These are phyloP conservation scores for Ramaria rubella DNA, from an alignment of 768 basidiomycete genomes.

Conservation along the genomic window DNA sequence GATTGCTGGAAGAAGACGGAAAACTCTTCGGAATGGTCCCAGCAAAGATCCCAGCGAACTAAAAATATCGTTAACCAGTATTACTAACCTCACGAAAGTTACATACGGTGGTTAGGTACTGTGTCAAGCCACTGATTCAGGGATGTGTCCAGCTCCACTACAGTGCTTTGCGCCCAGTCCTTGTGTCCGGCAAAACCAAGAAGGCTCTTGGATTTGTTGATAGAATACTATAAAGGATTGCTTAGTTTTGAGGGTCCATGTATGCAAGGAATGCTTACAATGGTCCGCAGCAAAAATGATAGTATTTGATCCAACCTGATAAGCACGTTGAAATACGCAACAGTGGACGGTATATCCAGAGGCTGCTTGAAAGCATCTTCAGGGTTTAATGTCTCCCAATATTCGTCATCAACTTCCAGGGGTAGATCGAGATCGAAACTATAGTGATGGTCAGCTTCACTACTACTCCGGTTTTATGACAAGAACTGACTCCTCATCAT, in stretches of 20 bases:
- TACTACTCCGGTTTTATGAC: slow-evolving; percentile 21
- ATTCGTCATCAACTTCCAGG: slow-evolving; percentile 75
- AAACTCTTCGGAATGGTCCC: slow-evolving; percentile 39
- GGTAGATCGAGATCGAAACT: slow-evolving; percentile 71
- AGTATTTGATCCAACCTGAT: slow-evolving; percentile 56
- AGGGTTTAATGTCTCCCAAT: slow-evolving; percentile 59
- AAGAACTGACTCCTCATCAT: slow-evolving; percentile 62
- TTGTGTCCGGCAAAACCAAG: slow-evolving; percentile 43
- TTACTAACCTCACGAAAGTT: no score
- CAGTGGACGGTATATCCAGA: slow-evolving; percentile 42
- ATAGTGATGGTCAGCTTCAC: slow-evolving; percentile 13
- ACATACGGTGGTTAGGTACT: slow-evolving; percentile 53
- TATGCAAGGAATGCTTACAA: slow-evolving; percentile 35
- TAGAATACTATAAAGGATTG: slow-evolving; percentile 50
- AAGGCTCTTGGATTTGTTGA: slow-evolving; percentile 54
- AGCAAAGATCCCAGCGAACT: slow-evolving; percentile 39
- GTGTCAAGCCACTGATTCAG: slow-evolving; percentile 67
- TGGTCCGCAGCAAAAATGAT: slow-evolving; percentile 50
- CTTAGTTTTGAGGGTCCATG: not conserved
- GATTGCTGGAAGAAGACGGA: slow-evolving; percentile 30
- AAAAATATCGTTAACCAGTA: no score
- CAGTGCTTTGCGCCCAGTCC: slow-evolving; percentile 55
- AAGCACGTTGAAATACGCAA: slow-evolving; percentile 51
- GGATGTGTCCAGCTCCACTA: slow-evolving; percentile 64
- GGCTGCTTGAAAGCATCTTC: slow-evolving; percentile 61